These are phyloP conservation scores for Tetradesmus lagerheimii DNA, from an alignment of 139 green algal species.

Conservation along the genomic window DNA sequence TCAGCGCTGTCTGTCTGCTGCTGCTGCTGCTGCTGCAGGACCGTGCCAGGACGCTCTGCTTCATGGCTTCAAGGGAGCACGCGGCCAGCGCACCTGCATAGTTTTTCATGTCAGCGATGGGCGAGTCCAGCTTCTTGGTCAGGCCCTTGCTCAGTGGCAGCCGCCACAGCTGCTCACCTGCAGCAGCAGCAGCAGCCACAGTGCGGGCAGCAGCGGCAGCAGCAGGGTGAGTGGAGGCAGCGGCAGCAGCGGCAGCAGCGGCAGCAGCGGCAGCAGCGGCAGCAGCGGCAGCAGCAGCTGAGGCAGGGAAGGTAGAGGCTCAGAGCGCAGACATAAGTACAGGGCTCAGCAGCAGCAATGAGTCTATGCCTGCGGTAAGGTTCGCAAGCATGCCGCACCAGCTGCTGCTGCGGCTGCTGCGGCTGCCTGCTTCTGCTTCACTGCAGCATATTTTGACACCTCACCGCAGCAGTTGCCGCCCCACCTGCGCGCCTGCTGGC, in stretches of 20 bases:
- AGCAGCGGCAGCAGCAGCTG: too few species aligned
- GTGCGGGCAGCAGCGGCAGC: too few species aligned
- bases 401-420: too few species aligned
- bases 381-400: too few species aligned
- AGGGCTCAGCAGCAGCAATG: background rate
- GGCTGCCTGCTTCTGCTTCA: too few species aligned
- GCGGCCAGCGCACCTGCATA: slow-evolving; percentile 52
- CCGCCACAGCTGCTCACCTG: slow-evolving; percentile 87
- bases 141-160: slow-evolving; percentile 94
- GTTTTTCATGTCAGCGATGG: slow-evolving; percentile 93
- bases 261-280: background rate
- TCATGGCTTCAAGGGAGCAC: too few species aligned
- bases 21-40: background rate
- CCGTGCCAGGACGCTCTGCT: background rate
- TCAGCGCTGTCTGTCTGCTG: background rate
- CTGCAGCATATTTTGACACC: too few species aligned
- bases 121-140: slow-evolving; percentile 73
- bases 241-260: background rate
- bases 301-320: too few species aligned
- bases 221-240: too few species aligned
- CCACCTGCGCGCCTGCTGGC: slow-evolving; percentile 42
- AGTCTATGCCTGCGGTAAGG: too few species aligned
- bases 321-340: too few species aligned
- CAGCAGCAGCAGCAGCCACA: slow-evolving; percentile 47
- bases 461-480: too few species aligned